A percentile compares a stretch with the other conserved stretches of the same genome.
Evolutionary conservation across 2,329 filamentous ascomycete species (phyloP).

Genomic region (Botrytis tulipae): DNA sequence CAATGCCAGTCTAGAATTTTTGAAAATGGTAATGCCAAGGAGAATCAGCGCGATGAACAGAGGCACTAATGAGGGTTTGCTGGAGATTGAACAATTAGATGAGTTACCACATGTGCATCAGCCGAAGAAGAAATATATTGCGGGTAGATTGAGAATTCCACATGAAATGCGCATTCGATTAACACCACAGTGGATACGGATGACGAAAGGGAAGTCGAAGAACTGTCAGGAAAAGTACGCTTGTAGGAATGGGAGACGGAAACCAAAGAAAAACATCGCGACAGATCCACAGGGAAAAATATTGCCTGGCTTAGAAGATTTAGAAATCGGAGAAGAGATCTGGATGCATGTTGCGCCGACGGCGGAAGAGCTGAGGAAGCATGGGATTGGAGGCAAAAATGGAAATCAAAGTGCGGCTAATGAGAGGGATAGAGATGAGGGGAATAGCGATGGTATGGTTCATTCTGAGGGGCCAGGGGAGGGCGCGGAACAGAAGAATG

Average conservation of each 20-base stretch:
- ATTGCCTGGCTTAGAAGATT: constrained; percentile 39
- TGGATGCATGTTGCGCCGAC: constrained; percentile 52
- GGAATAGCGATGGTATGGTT: constrained; percentile 7
- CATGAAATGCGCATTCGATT: constrained; percentile 39
- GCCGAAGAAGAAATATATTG: constrained; percentile 58
- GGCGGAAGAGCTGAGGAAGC: constrained; percentile 36
- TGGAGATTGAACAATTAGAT: constrained; percentile 44
- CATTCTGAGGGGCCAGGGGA: background rate
- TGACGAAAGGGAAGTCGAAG: constrained; percentile 32
- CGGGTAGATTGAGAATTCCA: constrained; percentile 54
- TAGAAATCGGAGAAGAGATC: constrained; percentile 45
- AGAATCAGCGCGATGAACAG: constrained; percentile 49
- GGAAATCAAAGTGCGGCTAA: background rate
- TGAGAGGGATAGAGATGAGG: constrained; percentile 4
- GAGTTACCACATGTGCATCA: constrained; percentile 51
- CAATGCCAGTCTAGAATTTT: constrained; percentile 61
- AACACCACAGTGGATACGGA: constrained; percentile 21
- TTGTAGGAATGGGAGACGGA: constrained; percentile 21
- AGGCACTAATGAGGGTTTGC: constrained; percentile 53
- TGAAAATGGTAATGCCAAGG: constrained; percentile 51
- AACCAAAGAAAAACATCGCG: constrained; percentile 38
- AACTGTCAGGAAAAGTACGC: background rate
- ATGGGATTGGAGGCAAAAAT: constrained; percentile 24
- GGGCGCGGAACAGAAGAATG: background rate
- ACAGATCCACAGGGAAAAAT: constrained; percentile 43